Conservation (phyloP, 495 filamentous ascomycete species). For the Tuber melanosporum region DNA sequence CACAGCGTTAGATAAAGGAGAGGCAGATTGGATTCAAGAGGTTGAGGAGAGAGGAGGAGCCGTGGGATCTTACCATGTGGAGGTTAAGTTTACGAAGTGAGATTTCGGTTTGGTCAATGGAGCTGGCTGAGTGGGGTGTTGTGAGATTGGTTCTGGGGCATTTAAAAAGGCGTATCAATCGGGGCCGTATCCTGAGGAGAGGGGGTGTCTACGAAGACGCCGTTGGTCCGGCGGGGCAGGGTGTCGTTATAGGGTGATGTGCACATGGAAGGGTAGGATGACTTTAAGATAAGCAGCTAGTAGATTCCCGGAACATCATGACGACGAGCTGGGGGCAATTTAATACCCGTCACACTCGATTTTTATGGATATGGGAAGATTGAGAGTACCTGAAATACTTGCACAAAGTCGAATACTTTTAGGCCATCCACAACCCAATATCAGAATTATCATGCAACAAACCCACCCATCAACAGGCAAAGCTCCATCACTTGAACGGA, state of each 20-base stretch:
- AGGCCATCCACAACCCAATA: background rate
- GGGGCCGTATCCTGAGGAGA: background rate
- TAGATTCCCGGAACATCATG: background rate
- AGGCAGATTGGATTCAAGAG: conserved; percentile 96
- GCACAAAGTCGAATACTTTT: background rate
- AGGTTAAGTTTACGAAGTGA: conserved; percentile 91
- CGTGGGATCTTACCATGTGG: conserved; percentile 95
- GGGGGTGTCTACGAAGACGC: background rate
- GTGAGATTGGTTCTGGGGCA: too few relatives aligned
- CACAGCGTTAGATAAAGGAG: conserved; percentile 75
- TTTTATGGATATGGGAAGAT: background rate
- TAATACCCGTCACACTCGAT: background rate
- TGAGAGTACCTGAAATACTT: background rate
- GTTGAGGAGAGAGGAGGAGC: conserved; percentile 83
- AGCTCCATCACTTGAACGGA: conserved; percentile 31
- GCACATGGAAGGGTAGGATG: background rate
- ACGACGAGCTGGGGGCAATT: background rate
- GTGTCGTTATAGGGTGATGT: background rate
- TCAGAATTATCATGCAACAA: background rate
- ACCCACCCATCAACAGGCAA: background rate
- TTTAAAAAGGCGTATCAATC: background rate
- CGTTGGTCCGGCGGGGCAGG: background rate
- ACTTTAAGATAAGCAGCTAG: background rate
- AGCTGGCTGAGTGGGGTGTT: conserved; percentile 47
- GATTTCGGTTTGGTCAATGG: conserved; percentile 78